A percentile compares a stretch with the other conserved stretches of the same genome.
phyloP scores from a whole-genome alignment of 2,329 filamentous ascomycete genomes.

The Knoxdaviesia capensis region DNA sequence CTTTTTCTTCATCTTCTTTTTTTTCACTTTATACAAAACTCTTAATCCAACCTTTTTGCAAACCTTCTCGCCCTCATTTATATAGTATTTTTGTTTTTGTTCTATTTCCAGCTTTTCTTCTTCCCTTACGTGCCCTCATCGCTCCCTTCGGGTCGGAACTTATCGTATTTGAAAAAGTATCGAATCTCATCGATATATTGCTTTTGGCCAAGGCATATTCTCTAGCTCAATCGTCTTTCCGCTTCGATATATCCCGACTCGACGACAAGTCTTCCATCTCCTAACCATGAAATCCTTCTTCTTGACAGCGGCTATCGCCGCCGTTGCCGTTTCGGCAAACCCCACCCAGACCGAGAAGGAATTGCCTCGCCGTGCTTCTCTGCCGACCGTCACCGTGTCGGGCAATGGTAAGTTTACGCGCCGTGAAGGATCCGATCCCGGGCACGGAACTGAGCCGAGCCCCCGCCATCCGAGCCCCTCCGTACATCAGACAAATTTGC shows the following conservation, averaged over 20 bases:
- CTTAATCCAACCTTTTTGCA: background rate
- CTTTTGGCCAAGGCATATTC: too few species aligned
- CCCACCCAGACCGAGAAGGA: conserved; percentile 29
- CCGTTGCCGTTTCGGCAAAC: conserved; percentile 22
- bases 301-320: conserved; percentile 26
- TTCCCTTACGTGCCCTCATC: too few species aligned
- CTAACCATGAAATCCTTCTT: conserved; percentile 27
- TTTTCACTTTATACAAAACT: conserved; percentile 1
- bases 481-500: too few species aligned
- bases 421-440: too few species aligned
- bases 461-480: too few species aligned
- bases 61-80: conserved; percentile 4
- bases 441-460: too few species aligned
- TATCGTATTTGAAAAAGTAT: too few species aligned
- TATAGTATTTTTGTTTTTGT: conserved; percentile 3
- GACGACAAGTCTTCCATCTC: conserved; percentile 6
- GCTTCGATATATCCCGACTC: too few species aligned
- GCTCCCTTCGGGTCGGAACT: too few species aligned
- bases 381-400: conserved; percentile 29
- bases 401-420: conserved; percentile 30
- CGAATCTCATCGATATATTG: too few species aligned
- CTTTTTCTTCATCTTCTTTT: conserved; percentile 4
- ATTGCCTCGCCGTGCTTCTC: conserved; percentile 25
- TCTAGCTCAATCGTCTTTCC: too few species aligned
- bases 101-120: background rate